Base-by-base conservation (phyloP, 345 rosid species). In the Brassica nigra region DNA sequence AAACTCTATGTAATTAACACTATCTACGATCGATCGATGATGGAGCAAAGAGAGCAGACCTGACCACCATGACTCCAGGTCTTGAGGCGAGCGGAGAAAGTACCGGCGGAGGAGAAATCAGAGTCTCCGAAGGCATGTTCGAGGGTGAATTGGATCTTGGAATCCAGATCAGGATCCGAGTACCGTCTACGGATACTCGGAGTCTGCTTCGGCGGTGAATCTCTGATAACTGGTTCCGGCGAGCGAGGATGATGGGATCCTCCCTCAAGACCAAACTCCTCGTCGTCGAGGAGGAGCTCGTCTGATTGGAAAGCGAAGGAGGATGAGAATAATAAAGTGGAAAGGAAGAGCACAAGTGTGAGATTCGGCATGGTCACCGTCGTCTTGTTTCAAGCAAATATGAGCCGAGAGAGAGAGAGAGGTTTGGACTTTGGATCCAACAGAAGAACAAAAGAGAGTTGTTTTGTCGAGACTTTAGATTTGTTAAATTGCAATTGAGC, bases 101-200 rank as follows among this genome's bases (percentile, higher is more conserved):
- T 85, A 55, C 97, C 98, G 14, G 97, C 97, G 14, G 90, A 86
- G 39, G 84, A 76, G 84, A 95, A 93, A 83, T 86, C 91, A 57
- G 97, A 88, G 72, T 93, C 97, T 0, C 97, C 97, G 30, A 95
- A 93, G 55, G 99, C 95, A 77, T 95, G 99, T 15, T 95, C 93
- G 37, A 95, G 91, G 16, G 92, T 61, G 78, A 95, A 93, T 65
- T 91, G 98, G 92, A 95, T 84, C 90, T 95, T 95, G 9, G 98
- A 93, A 68, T 95, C 98, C 23, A 92, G 87, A 58, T 95, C 97
- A 10, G 88, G 85, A 85, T 95, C 98, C n/a, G 90, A 81, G 71
- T 77, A 85, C 75, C 88, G 86, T 83, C 78, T 90, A 14, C 90
- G 83, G 37, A 85, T 73, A 20, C 86, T 76, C 18, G 89, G 64